Base-by-base conservation (phyloP, 345 rosid species). In the Pistacia integerrima region DNA sequence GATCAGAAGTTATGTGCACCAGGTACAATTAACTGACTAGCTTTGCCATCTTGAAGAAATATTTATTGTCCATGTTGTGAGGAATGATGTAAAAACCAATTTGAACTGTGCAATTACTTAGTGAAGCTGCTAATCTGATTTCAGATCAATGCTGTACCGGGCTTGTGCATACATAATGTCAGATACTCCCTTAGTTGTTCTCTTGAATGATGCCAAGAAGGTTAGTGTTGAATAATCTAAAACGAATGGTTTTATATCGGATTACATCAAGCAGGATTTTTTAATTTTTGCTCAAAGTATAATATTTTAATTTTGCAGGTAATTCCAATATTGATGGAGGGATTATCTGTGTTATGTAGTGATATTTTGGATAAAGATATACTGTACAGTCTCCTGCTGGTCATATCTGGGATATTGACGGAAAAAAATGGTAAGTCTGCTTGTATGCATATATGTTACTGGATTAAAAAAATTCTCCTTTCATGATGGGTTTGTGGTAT, bases 361-460 rank as follows among this genome's bases (percentile, higher is more conserved):
- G 89, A 89, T 83, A 54, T 82, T 75, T 41, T 28, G 61, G 84
- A 89, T 73, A 88, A 87, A 84, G 94, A 91, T 81, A 78, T 83
- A 25, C 36, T 91, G 73, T 92, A 85, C 73, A 82, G 89, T 82
- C 90, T 91, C 35, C 86, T 96, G 77, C 86, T 96, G 71, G 89
- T 91, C 64, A 75, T 96, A 74, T 92, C 99, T 78, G 97, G 94
- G 72, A 88, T 89, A 64, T 77, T 96, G 80, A 96, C 87, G 10
- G 91, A 87, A 79, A 86, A 77, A 81, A 88, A 74, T 69, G 90
- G 97, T 93, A 84, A 76, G 86, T 28, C 58, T 74, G 11, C 52
- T 49, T 48, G 20, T 62, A 36, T 69, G 54, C n/a, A 9, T 10
- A 18, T 57, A 33, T 18, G 2, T 33, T 35, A 33, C 38, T 11